Percentiles rank a stretch among this genome's conserved stretches.
Evolutionary conservation across 2,329 filamentous ascomycete genomes (phyloP).

Genomic region (Fragosphaeria purpurea): DNA sequence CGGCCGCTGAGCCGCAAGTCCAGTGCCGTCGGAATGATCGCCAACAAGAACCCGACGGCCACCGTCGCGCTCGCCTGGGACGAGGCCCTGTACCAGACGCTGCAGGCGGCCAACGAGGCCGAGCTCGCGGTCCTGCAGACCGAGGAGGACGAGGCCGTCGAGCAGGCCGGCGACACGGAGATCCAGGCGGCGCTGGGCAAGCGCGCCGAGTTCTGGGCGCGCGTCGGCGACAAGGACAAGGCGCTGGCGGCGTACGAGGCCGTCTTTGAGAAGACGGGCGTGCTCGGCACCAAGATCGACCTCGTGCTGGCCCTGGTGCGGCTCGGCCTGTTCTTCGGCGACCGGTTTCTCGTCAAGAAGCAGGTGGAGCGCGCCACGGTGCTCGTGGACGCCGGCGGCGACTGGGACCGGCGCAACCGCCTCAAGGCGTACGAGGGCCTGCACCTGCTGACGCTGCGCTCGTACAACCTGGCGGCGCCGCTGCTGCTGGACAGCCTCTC

Average conservation of each 20-base stretch:
- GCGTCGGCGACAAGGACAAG: slow-evolving; percentile 96
- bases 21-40: slow-evolving; percentile 64
- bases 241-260: slow-evolving; percentile 86
- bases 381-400: slow-evolving; percentile 87
- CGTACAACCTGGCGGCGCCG: slow-evolving; percentile 80
- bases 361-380: slow-evolving; percentile 81
- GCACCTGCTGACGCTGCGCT: slow-evolving; percentile 83
- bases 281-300: slow-evolving; percentile 95
- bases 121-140: slow-evolving; percentile 70
- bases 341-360: slow-evolving; percentile 87
- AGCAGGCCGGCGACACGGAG: slow-evolving; percentile 94
- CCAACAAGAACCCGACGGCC: slow-evolving; percentile 54
- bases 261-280: slow-evolving; percentile 93
- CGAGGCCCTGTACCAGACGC: slow-evolving; percentile 69
- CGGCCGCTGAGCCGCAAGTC: slow-evolving; percentile 58
- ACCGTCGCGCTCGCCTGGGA: slow-evolving; percentile 78
- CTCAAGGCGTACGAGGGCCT: slow-evolving; percentile 98
- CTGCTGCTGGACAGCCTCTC: slow-evolving; percentile 93
- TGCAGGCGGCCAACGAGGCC: slow-evolving; percentile 67
- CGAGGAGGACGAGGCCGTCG: slow-evolving; percentile 85
- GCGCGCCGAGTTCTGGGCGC: slow-evolving; percentile 90
- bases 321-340: slow-evolving; percentile 90
- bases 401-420: slow-evolving; percentile 97
- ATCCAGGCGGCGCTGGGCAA: slow-evolving; percentile 87
- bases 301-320: slow-evolving; percentile 93